Evolutionary conservation across 768 basidiomycete genomes (phyloP), one percentile per base, ranked within the genome.

Genomic region (Trametes elegans): DNA sequence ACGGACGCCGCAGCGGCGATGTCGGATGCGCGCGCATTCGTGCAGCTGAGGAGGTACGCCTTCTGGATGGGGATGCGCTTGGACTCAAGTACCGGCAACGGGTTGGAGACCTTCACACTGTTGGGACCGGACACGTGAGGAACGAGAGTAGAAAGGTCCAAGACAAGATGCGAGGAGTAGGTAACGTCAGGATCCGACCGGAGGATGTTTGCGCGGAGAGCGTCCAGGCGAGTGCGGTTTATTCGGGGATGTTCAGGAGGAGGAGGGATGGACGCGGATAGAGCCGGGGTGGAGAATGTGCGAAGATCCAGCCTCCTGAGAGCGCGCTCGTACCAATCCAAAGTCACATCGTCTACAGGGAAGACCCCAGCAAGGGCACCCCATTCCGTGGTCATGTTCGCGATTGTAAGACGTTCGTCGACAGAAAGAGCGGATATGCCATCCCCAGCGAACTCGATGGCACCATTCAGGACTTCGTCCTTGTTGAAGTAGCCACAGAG

Each of bases 371-470:
- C 94, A 2, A 99, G 81, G 2, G 97, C 97, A 39, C 97, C 97
- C 97, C 97, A 99, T 71, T 99, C 97, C 27, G 97, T 98, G 5
- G 97, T 98, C 97, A 98, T 99, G 71, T 99, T 98, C n/a, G 94
- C 78, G 61, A 98, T 98, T 0, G 96, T 95, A 41, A 99, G 78
- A 36, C 97, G 83, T 63, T 98, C 95, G 66, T 99, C 96, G 50
- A 99, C 81, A 4, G 82, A 72, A 44, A 99, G 76, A 16, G 83
- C 78, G 16, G 80, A 66, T 9, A 98, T 79, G 23, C 97, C 97
- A 29, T 90, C 86, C 10, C 97, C 97, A 0, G 87, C 85, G 69
- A 99, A 99, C 70, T 99, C 97, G 69, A 99, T 86, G 1, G 95
- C 97, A 24, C 90, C 89, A 65, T 99, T 99, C 42, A 99, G 79